phyloP scores from a whole-genome alignment of 2,329 filamentous ascomycete species.

The Leptographium lundbergii region DNA sequence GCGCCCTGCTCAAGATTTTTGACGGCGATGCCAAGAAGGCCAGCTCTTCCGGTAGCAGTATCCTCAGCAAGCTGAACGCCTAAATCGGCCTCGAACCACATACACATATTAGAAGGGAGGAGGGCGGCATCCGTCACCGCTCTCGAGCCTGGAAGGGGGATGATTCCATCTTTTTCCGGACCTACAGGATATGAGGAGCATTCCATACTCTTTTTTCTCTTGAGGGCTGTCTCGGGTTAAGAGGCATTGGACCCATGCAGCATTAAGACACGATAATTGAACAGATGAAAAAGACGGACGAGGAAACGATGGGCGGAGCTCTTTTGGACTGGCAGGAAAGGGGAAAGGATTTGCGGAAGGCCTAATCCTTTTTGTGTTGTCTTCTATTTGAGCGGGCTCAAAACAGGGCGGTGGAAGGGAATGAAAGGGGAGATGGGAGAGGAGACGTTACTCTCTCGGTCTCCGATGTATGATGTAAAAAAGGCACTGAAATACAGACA shows the following conservation, averaged over 20 bases:
- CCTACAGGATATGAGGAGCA: not conserved
- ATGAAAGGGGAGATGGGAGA: not conserved
- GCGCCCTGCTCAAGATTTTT: slow-evolving; percentile 77
- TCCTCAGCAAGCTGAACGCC: slow-evolving; percentile 28
- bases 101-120: not conserved
- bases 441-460: not conserved
- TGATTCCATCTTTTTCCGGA: not conserved
- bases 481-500: not conserved
- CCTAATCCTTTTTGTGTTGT: not conserved
- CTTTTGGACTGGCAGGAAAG: not conserved
- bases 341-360: not conserved
- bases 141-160: not conserved
- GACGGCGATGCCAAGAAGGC: slow-evolving; percentile 46
- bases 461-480: slow-evolving; percentile 1
- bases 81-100: not conserved
- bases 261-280: not conserved
- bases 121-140: not conserved
- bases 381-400: not conserved
- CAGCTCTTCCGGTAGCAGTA: slow-evolving; percentile 20
- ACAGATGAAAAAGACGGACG: not conserved
- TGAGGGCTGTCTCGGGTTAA: not conserved
- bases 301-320: not conserved
- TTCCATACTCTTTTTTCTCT: not conserved
- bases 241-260: not conserved
- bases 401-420: not conserved